Evolutionary conservation across 192 early-diverging fungal genomes (phyloP), one percentile per base, ranked within the genome.

Genomic region (Linnemannia exigua): DNA sequence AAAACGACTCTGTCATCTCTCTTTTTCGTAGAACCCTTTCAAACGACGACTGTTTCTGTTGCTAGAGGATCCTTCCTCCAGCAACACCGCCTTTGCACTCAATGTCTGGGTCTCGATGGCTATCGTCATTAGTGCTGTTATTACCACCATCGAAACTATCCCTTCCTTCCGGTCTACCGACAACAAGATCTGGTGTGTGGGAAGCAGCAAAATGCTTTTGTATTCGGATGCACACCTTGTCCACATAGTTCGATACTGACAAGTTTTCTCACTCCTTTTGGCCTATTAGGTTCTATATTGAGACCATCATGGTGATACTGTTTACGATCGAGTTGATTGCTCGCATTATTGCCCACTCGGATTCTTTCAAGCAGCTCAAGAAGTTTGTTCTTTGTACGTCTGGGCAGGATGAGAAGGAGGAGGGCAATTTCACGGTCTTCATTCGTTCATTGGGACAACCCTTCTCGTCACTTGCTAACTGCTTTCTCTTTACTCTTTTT

Each of bases 131-230:
- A 92, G 92, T 85, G 93, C 94, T 4, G 89, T 94, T 2, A 90
- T 94, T 63, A 93, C 94, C 0, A 94, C 94, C 17, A 84, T 96
- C 52, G 95, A 96, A 88, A 96, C 95, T n/a, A 95, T 96, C 47
- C 95, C 95, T 50, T 37, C 92, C 35, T 93, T 94, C 67, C 89
- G 92, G 36, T 89, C 90, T 6, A 88, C 83, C 35, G 82, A 89
- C 41, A 90, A 83, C 41, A 72, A 70, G 41, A 77, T 90, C 6
- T 92, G 91, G 91, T 90, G 88, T 74, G 58, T 75, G 20, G 28
- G 22, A 22, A 31, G 25, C 7, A 73, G 41, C 15, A 50, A 47
- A 9, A 12, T 12, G 2, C 41, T 71, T 48, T 41, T 51, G 48
- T 12, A 72, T n/a, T 25, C 50, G 41, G 70, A 25, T 70, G 17